phyloP scores from a whole-genome alignment of 2,329 filamentous ascomycete species.

The Fragosphaeria purpurea region DNA sequence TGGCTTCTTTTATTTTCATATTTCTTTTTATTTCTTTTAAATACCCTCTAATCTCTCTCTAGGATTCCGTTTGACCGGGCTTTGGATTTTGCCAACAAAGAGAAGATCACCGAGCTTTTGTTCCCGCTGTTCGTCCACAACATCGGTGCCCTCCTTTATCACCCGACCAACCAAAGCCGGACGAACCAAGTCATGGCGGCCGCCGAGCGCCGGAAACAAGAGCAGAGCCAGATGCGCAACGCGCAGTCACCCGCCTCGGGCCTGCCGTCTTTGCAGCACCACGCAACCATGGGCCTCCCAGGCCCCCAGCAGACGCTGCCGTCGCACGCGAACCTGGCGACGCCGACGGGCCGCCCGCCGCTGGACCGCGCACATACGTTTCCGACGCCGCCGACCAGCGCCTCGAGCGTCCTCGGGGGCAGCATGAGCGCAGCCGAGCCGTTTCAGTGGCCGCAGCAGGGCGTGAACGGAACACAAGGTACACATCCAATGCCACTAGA shows the following conservation, averaged over 20 bases:
- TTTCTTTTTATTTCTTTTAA: slow-evolving; percentile 4
- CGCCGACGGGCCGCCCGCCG: slow-evolving; percentile 49
- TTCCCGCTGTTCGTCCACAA: slow-evolving; percentile 98
- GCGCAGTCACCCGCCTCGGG: slow-evolving; percentile 41
- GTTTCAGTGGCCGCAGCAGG: slow-evolving; percentile 65
- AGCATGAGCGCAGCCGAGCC: slow-evolving; percentile 64
- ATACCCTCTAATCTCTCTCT: background rate
- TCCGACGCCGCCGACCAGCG: slow-evolving; percentile 84
- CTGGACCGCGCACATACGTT: slow-evolving; percentile 86
- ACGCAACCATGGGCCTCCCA: slow-evolving; percentile 48
- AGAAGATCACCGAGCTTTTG: slow-evolving; percentile 92
- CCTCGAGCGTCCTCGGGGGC: slow-evolving; percentile 67
- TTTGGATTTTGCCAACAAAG: slow-evolving; percentile 98
- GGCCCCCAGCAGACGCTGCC: slow-evolving; percentile 45
- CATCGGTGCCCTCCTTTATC: slow-evolving; percentile 86
- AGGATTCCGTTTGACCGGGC: slow-evolving; percentile 98
- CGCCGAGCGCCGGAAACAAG: slow-evolving; percentile 65
- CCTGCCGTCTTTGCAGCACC: slow-evolving; percentile 59
- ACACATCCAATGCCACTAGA: slow-evolving; percentile 72
- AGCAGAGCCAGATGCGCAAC: slow-evolving; percentile 55
- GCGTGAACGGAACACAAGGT: slow-evolving; percentile 52
- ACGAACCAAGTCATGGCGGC: slow-evolving; percentile 83
- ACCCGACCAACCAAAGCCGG: slow-evolving; percentile 77
- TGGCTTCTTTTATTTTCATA: background rate
- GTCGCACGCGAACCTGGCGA: slow-evolving; percentile 55